Conservation (phyloP, 208 protist species). For the Novymonas esmeraldas region DNA sequence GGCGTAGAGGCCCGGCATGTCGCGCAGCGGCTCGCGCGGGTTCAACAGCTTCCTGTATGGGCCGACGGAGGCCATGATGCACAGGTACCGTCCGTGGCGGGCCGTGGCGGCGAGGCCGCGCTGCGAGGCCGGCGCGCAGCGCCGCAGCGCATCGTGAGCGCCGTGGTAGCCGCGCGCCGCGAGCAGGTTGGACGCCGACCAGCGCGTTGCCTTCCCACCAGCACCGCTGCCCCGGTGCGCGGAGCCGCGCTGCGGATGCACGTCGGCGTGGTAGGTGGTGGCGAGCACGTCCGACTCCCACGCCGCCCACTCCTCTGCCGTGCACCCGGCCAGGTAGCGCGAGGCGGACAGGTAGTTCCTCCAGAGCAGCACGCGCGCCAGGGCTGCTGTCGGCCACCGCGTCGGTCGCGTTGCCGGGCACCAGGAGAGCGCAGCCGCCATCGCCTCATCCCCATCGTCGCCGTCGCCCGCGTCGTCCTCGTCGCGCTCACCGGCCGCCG, state of each 20-base stretch:
- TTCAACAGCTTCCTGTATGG: slow-evolving; percentile 53
- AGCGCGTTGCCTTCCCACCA: no score
- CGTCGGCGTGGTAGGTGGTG: slow-evolving; percentile 35
- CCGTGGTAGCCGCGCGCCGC: slow-evolving; percentile 20
- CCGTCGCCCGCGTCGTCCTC: slow-evolving; percentile 18
- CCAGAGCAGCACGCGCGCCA: slow-evolving; percentile 29
- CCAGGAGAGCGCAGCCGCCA: not conserved
- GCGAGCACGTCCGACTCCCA: slow-evolving; percentile 29
- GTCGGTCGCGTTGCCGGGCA: slow-evolving; percentile 1
- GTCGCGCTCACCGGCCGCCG: slow-evolving; percentile 6
- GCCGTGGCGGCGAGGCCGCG: slow-evolving; percentile 46
- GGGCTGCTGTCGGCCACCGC: slow-evolving; percentile 23
- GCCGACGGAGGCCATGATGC: slow-evolving; percentile 69
- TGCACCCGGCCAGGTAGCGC: not conserved
- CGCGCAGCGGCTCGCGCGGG: slow-evolving; percentile 42
- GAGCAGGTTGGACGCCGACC: slow-evolving; percentile 23
- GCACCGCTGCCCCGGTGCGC: not conserved
- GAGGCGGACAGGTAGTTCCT: slow-evolving; percentile 15
- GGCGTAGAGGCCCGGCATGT: slow-evolving; percentile 59
- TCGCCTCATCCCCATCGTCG: not conserved
- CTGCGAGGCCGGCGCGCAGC: slow-evolving; percentile 23
- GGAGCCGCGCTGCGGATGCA: not conserved
- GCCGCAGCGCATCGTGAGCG: slow-evolving; percentile 28
- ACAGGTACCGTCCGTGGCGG: slow-evolving; percentile 74
- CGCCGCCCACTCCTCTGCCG: slow-evolving; percentile 7